Evolutionary conservation across 345 rosid species (phyloP).

Genomic region (Linum usitatissimum): DNA sequence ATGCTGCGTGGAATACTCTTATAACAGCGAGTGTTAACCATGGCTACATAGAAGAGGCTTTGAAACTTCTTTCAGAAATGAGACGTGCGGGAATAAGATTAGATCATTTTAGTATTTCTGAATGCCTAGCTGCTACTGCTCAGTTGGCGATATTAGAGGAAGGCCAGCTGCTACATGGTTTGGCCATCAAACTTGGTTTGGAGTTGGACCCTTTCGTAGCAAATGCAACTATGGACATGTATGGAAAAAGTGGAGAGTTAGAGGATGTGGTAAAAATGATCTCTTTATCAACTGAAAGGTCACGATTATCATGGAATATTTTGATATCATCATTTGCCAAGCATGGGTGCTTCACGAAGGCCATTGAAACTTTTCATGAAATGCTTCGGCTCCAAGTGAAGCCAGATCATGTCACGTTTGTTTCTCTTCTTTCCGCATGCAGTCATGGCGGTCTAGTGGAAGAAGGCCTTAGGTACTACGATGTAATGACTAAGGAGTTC

Average conservation of each 20-base stretch:
- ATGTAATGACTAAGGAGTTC: conserved; percentile 49
- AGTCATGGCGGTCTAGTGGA: conserved; percentile 79
- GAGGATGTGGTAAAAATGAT: conserved; percentile 42
- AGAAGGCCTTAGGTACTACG: conserved; percentile 58
- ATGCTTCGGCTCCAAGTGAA: conserved; percentile 49
- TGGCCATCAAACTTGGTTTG: conserved; percentile 56
- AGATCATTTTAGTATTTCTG: conserved; percentile 72
- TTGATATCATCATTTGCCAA: conserved; percentile 69
- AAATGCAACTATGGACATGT: conserved; percentile 80
- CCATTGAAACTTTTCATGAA: conserved; percentile 57
- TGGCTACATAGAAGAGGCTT: conserved; percentile 54
- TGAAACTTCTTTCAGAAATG: conserved; percentile 50
- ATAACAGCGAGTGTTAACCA: conserved; percentile 66
- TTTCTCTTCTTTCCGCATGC: conserved; percentile 82
- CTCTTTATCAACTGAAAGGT: conserved; percentile 33
- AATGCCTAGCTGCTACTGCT: conserved; percentile 68
- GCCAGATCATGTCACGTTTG: conserved; percentile 81
- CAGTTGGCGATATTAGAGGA: conserved; percentile 71
- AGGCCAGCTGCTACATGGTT: conserved; percentile 66
- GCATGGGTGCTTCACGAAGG: conserved; percentile 55
- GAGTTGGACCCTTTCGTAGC: conserved; percentile 42
- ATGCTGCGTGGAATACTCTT: conserved; percentile 67
- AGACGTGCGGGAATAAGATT: conserved; percentile 37
- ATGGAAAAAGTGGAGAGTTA: conserved; percentile 77
- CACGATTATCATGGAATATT: conserved; percentile 73